These are phyloP conservation scores for Chytriomyces hyalinus DNA, from an alignment of 192 early-diverging fungal genomes.

Conservation along the genomic window DNA sequence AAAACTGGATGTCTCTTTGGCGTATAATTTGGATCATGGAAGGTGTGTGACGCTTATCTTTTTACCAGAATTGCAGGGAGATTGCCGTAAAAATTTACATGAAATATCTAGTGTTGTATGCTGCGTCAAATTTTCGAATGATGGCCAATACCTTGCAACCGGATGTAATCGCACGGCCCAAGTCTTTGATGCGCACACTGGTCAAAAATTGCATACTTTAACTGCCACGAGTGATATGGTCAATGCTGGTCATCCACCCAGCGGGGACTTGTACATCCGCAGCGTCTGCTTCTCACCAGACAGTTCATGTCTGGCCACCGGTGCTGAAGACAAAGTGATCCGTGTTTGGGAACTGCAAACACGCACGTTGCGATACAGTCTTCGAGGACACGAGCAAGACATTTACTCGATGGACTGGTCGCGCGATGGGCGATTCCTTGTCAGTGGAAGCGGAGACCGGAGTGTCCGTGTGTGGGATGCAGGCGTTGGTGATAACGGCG, in stretches of 20 bases:
- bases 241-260: constrained; percentile 3
- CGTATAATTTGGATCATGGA: constrained; percentile 62
- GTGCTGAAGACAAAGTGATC: constrained; percentile 95
- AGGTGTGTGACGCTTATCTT: constrained; percentile 41
- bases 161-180: constrained; percentile 91
- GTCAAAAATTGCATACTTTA: constrained; percentile 47
- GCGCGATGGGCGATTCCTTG: constrained; percentile 85
- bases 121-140: constrained; percentile 93
- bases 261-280: constrained; percentile 91
- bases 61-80: background rate
- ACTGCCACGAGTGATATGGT: constrained; percentile 9
- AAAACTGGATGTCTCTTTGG: constrained; percentile 43
- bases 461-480: constrained; percentile 81
- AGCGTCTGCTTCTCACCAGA: constrained; percentile 96
- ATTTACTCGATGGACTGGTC: constrained; percentile 97
- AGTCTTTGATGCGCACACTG: constrained; percentile 85
- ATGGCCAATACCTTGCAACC: constrained; percentile 90
- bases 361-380: constrained; percentile 45
- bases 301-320: constrained; percentile 86
- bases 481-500: constrained; percentile 68
- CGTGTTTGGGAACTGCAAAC: constrained; percentile 69
- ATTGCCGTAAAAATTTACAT: background rate
- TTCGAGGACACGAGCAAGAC: constrained; percentile 92
- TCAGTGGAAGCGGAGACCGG: constrained; percentile 72
- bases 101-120: constrained; percentile 81